Evolutionary conservation across 495 filamentous ascomycete species (phyloP), one percentile per base, ranked within the genome.

Genomic region (Xylaria telfairii): DNA sequence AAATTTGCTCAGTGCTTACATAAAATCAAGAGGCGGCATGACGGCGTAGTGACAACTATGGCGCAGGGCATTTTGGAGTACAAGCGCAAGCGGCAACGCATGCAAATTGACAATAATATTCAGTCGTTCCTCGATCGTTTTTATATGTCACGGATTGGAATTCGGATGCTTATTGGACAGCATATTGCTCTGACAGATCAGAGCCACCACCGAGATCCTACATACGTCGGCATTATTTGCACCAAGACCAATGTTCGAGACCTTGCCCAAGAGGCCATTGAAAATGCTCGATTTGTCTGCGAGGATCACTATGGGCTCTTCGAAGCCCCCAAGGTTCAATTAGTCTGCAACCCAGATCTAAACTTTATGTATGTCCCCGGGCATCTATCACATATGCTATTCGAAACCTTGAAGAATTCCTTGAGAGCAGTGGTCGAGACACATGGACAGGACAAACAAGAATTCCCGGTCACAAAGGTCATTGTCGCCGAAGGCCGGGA

Each of bases 121-220:
- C 96, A 99, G 78, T 89, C 91, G 62, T 99, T 99, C 83, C 90
- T 99, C 67, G 96, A 99, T 82, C 92, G 96, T 62, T 99, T 99
- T 79, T 99, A 99, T 84, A 99, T 99, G 96, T 97, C 94, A 42
- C 94, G 96, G n/a, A 99, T 99, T 72, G 96, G 96, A 72, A 99
- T 99, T 66, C 93, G 96, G 71, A 99, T 99, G 96, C 88, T 99
- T 17, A 97, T 99, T 66, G 96, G 96, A 39, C 96, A 99, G 80
- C 96, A 99, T 81, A 96, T 99, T 69, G 96, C 96, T 69, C 86
- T 99, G 65, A 97, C 95, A 24, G 95, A 98, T 76, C 94, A 97
- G 84, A 92, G 90, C 67, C 90, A 95, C 72, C 88, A 92, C 72
- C 89, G 90, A 53, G 95, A 98, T 79, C 93, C 92, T 41, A 91